These are phyloP conservation scores for Panicum miliaceum DNA, from an alignment of 176 grass and related monocot species.

Conservation along the genomic window DNA sequence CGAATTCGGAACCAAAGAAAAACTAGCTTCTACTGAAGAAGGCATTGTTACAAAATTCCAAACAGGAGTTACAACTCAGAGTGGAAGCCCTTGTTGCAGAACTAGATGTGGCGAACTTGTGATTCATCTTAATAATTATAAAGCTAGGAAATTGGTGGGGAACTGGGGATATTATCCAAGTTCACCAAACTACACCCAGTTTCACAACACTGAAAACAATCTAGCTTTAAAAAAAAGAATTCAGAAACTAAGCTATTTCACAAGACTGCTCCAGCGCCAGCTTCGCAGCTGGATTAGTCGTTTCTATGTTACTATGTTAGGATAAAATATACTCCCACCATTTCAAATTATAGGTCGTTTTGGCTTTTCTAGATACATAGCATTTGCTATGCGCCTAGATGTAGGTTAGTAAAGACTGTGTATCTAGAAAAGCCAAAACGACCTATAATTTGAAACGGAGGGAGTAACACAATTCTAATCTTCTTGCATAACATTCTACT, in stretches of 20 bases:
- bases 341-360: too few relatives aligned
- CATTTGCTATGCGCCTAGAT: too few relatives aligned
- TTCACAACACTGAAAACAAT: background rate
- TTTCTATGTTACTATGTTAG: background rate
- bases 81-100: background rate
- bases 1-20: background rate
- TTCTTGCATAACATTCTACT: background rate
- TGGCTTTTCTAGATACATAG: too few relatives aligned
- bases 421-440: too few relatives aligned
- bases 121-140: background rate
- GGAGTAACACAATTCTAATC: background rate
- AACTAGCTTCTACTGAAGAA: constrained; percentile 1
- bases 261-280: background rate
- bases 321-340: background rate
- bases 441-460: too few relatives aligned
- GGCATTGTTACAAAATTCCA: background rate
- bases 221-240: constrained; percentile 7
- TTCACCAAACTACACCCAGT: background rate
- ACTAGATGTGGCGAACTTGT: background rate
- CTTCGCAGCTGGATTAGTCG: background rate
- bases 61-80: background rate
- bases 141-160: background rate
- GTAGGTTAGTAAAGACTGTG: too few relatives aligned
- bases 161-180: background rate
- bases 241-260: background rate